These are phyloP conservation scores for Spirogloea muscicola DNA, from an alignment of 139 green algal genomes.

Conservation along the genomic window DNA sequence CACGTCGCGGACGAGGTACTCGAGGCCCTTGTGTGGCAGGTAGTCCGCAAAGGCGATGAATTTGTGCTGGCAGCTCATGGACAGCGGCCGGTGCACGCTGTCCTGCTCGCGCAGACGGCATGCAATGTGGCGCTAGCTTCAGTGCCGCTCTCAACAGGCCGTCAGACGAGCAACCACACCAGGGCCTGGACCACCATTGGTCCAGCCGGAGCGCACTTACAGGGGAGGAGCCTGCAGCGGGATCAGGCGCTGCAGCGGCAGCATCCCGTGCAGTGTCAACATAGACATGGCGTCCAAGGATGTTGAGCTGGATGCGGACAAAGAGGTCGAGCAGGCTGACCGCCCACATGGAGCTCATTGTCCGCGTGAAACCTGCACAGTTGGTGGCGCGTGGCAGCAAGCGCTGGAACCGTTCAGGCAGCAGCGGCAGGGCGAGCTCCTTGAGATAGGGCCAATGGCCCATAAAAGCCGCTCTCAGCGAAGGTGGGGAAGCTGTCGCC, in stretches of 20 bases:
- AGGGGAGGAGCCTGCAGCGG: not conserved
- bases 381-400: not conserved
- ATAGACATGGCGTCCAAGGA: slow-evolving; percentile 71
- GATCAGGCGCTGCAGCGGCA: not conserved
- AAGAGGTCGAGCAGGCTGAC: slow-evolving; percentile 67
- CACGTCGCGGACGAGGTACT: slow-evolving; percentile 21
- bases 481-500: too few relatives aligned
- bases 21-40: slow-evolving; percentile 34
- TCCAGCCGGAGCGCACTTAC: not conserved
- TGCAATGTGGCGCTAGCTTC: not conserved
- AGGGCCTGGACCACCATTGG: not conserved
- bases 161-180: not conserved
- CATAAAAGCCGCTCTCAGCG: too few relatives aligned
- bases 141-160: not conserved
- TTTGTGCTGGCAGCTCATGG: slow-evolving; percentile 32
- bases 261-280: slow-evolving; percentile 42
- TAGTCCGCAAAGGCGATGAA: slow-evolving; percentile 45
- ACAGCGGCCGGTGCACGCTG: not conserved
- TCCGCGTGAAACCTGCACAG: slow-evolving; percentile 47
- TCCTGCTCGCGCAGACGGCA: not conserved
- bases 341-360: slow-evolving; percentile 55
- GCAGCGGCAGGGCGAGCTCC: too few relatives aligned
- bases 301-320: slow-evolving; percentile 72
- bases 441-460: too few relatives aligned
- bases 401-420: too few relatives aligned